Evolutionary conservation across 1,284 basidiomycete genomes (phyloP).

Genomic region (Hypsizygus ulmarius): DNA sequence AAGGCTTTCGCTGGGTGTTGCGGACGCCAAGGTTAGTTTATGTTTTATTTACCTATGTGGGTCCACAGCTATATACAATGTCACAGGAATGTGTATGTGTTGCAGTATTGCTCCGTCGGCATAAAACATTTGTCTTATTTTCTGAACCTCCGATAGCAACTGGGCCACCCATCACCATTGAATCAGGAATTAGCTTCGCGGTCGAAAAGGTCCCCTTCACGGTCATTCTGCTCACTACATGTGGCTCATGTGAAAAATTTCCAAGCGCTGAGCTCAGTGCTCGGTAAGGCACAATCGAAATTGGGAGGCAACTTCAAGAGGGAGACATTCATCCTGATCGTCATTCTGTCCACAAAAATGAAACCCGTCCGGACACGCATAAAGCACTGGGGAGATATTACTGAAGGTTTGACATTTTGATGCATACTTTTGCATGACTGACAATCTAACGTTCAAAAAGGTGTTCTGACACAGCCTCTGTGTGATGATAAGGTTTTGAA

Average conservation of each 20-base stretch:
- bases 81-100: too few species aligned
- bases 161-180: too few species aligned
- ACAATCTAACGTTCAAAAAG: not conserved
- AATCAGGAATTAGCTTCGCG: too few species aligned
- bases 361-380: slow-evolving; percentile 8
- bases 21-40: slow-evolving; percentile 4
- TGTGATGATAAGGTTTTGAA: slow-evolving; percentile 14
- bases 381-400: slow-evolving; percentile 17
- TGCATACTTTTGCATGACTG: not conserved
- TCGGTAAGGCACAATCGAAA: slow-evolving; percentile 1
- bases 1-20: slow-evolving; percentile 4
- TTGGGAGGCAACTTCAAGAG: not conserved
- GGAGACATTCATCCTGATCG: slow-evolving; percentile 11
- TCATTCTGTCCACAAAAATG: slow-evolving; percentile 10
- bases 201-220: too few species aligned
- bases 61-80: too few species aligned
- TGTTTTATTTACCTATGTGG: too few species aligned
- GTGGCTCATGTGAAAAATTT: not conserved
- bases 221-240: too few species aligned
- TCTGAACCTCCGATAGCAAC: too few species aligned
- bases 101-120: too few species aligned
- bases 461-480: slow-evolving; percentile 12
- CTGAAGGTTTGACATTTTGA: slow-evolving; percentile 2
- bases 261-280: slow-evolving; percentile 7
- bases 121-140: too few species aligned